phyloP scores from a whole-genome alignment of 164 flowering plant species.

The Aristolochia fimbriata region DNA sequence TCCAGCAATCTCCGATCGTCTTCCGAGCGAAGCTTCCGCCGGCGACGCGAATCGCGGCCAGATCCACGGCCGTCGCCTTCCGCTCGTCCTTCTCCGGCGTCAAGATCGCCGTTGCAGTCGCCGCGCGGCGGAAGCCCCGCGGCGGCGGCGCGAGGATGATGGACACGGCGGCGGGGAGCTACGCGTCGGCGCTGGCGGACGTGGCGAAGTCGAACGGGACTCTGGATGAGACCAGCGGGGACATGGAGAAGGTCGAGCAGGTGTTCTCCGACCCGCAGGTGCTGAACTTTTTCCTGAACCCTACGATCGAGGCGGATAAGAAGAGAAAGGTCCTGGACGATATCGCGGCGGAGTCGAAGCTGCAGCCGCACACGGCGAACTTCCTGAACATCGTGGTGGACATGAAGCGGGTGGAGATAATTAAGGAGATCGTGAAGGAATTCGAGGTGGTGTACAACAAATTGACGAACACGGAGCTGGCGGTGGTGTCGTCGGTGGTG shows the following conservation, averaged over 20 bases:
- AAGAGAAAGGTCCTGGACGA: slow-evolving; percentile 49
- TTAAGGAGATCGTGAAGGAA: slow-evolving; percentile 60
- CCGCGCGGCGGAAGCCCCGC: slow-evolving; percentile 10
- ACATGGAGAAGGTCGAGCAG: slow-evolving; percentile 54
- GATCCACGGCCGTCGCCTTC: slow-evolving; percentile 7
- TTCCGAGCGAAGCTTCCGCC: slow-evolving; percentile 26
- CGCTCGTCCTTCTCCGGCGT: slow-evolving; percentile 38
- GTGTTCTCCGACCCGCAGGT: slow-evolving; percentile 41
- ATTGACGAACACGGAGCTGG: slow-evolving; percentile 69
- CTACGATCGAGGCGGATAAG: slow-evolving; percentile 33
- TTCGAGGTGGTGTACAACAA: slow-evolving; percentile 61
- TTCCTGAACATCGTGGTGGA: slow-evolving; percentile 71
- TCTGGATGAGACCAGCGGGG: slow-evolving; percentile 53
- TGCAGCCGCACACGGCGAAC: slow-evolving; percentile 53
- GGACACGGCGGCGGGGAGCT: slow-evolving; percentile 51
- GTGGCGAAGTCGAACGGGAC: slow-evolving; percentile 51
- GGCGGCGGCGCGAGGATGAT: slow-evolving; percentile 35
- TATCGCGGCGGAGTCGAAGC: slow-evolving; percentile 18
- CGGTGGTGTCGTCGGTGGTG: slow-evolving; percentile 79
- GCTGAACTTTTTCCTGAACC: slow-evolving; percentile 46
- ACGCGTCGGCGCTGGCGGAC: slow-evolving; percentile 74
- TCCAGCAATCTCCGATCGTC: slow-evolving; percentile 37
- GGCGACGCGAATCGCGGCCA: slow-evolving; percentile 7
- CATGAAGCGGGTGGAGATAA: slow-evolving; percentile 39
- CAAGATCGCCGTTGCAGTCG: slow-evolving; percentile 19